Evolutionary conservation across 805 yeast genomes (phyloP).

Genomic region (Cyberlindnera samutprakarnensis): DNA sequence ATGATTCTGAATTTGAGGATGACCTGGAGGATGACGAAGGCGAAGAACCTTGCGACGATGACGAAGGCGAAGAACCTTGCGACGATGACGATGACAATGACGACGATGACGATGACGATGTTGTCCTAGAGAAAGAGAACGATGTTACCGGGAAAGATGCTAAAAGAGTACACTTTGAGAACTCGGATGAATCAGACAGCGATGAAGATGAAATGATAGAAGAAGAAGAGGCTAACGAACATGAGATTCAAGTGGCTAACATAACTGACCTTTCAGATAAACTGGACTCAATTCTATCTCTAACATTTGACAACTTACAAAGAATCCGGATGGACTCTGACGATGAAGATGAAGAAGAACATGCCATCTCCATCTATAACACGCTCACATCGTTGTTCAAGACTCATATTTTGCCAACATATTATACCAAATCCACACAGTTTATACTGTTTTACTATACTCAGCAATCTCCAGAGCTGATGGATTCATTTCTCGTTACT

Average conservation of each 20-base stretch:
- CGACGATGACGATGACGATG: slow-evolving; percentile 14
- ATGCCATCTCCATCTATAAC: slow-evolving; percentile 62
- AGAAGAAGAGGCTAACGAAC: slow-evolving; percentile 32
- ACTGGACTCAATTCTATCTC: slow-evolving; percentile 59
- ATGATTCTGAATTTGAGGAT: slow-evolving; percentile 23
- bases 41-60: slow-evolving; percentile 22
- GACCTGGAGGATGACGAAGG: slow-evolving; percentile 26
- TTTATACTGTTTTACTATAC: slow-evolving; percentile 74
- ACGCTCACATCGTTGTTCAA: slow-evolving; percentile 71
- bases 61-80: slow-evolving; percentile 22
- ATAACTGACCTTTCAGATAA: slow-evolving; percentile 51
- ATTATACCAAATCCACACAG: slow-evolving; percentile 83
- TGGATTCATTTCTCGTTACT: slow-evolving; percentile 77
- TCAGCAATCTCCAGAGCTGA: slow-evolving; percentile 73
- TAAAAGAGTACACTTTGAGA: no score
- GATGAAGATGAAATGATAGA: slow-evolving; percentile 43
- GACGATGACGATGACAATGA: slow-evolving; percentile 11
- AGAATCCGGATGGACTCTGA: slow-evolving; percentile 26
- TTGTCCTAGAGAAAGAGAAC: no score
- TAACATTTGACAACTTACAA: slow-evolving; percentile 46
- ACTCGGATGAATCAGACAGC: slow-evolving; percentile 27
- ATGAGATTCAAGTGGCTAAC: slow-evolving; percentile 28
- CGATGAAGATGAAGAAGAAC: slow-evolving; percentile 41
- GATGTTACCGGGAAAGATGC: no score
- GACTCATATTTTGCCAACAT: slow-evolving; percentile 83